Base-by-base conservation (phyloP, 1,139 yeast genomes). In the Debaryomyces psychrophilus region DNA sequence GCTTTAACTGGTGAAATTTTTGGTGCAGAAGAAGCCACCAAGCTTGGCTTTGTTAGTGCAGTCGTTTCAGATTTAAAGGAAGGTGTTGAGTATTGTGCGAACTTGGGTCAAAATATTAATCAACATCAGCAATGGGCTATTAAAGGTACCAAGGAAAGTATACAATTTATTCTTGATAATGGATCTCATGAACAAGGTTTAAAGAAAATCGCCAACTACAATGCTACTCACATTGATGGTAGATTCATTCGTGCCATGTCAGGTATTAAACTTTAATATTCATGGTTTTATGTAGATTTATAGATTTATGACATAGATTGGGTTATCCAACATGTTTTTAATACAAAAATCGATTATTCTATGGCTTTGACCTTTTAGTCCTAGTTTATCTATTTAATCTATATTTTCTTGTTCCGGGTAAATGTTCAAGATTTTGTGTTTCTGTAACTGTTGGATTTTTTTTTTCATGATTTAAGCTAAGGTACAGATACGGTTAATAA, bases 1-100 rank as follows among this genome's bases (percentile, higher is more conserved):
- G 82, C 87, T 2, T 74, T 82, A 54, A 83, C 90, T 1, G 95
- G 87, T 6, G 78, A 79, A 37, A 63, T 67, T 25, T 86, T 84
- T 50, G 65, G 67, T 18, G 77, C 81, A 3, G 68, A 72, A n/a
- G 85, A 82, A 49, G 92, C 92, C 0, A 55, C 64, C 40, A 65
- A 64, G 33, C 46, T 78, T 20, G 95, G 95, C 0, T 69, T 83
- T 31, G 77, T 85, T 3, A 75, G 83, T 49, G 59, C 61, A 35
- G 60, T 83, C 1, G 67, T 65, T 23, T 76, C 76, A 0, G 74
- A 76, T 49, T 72, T 79, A 52, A 74, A 77, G 9, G 64, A 68
- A 1, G 89, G 86, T 0, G 52, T 85, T 22, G 68, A 67, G 8
- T 65, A 69, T 36, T 87, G 87, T 22, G 51, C 69, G 31, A 69